Evolutionary conservation across 305 asterid species (phyloP), one percentile per base, ranked within the genome.

Genomic region (Andrographis paniculata): DNA sequence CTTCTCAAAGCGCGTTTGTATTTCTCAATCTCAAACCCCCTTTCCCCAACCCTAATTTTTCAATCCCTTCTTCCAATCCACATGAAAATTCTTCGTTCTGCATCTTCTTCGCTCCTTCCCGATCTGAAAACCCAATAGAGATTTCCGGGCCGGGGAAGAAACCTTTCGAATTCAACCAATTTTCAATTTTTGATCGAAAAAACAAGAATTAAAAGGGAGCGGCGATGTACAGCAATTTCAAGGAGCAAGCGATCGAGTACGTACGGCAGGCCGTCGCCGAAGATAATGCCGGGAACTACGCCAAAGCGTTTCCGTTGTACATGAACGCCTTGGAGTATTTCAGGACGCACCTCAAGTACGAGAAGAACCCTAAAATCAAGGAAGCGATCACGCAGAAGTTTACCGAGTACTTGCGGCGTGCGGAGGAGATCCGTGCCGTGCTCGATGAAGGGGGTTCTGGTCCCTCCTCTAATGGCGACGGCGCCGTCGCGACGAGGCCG

Each of bases 361-460:
- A 91, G 52, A 91, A 86, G 73, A 91, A 91, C 67, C 89, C 96
- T 44, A 91, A 91, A 56, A 80, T 91, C 15, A 78, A 82, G 62
- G 98, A 91, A 58, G 98, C 98, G n/a, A 91, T 91, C 36, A 91
- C 96, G 24, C 92, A 78, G 71, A 91, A 91, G 58, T 83, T 91
- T 63, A 81, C 92, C 9, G 98, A 91, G 69, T 91, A 91, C 56
- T 60, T 91, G 65, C 86, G 93, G 38, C 84, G 98, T 14, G 98
- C 96, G 4, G 96, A 86, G 85, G 98, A 91, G 81, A 91, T 91
- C 63, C 75, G 95, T 36, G 83, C 88, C 16, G 94, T 80, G 38
- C 56, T 86, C 20, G 98, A 83, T 36, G 98, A 80, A 23, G 97
- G 97, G 18, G 94, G 95, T n/a, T 70, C 83, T 0, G 88, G 95